Evolutionary conservation across 345 rosid species (phyloP), one percentile per base, ranked within the genome.

Genomic region (Salix udensis): DNA sequence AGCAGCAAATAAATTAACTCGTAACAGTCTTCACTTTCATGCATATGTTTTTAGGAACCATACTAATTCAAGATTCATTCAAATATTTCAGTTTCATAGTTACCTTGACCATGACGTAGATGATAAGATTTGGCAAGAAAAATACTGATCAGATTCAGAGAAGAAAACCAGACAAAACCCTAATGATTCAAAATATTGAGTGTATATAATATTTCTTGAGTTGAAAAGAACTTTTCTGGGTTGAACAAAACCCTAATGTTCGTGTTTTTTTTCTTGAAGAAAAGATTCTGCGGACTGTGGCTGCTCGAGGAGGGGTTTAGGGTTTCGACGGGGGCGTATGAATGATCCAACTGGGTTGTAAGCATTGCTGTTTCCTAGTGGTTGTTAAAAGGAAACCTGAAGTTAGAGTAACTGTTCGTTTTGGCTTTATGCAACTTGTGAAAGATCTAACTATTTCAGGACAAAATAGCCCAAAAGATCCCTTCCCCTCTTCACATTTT

Each of bases 361-460:
- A 64, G 79, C 65, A 65, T 61, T 69, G 77, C 69, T 75, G 66
- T 71, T 74, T 78, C 75, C 66, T 70, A 50, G 78, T 74, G 82
- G 83, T 80, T 76, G 87, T 78, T 66, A 76, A 10, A 80, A 82
- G 78, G 78, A 75, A 78, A 84, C 73, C 74, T 72, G 69, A 76
- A 78, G 87, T 60, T 73, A 74, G 81, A 88, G 97, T 66, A 89
- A 86, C 90, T 82, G 95, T 86, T 84, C 78, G 89, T 82, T 75
- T 74, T 81, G 85, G 81, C 89, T 92, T 91, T 88, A 80, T 81
- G 84, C 93, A 86, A 80, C 84, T 82, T 83, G 91, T 74, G 86
- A 89, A 84, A 84, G 72, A 77, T 82, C 76, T 73, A 80, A 83
- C 88, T 70, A 79, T 82, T 85, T 84, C 67, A 44, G 74, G 76